Percentiles rank a stretch among this genome's conserved stretches.
phyloP scores from a whole-genome alignment of 805 yeast species.

The Starmerella cellae region DNA sequence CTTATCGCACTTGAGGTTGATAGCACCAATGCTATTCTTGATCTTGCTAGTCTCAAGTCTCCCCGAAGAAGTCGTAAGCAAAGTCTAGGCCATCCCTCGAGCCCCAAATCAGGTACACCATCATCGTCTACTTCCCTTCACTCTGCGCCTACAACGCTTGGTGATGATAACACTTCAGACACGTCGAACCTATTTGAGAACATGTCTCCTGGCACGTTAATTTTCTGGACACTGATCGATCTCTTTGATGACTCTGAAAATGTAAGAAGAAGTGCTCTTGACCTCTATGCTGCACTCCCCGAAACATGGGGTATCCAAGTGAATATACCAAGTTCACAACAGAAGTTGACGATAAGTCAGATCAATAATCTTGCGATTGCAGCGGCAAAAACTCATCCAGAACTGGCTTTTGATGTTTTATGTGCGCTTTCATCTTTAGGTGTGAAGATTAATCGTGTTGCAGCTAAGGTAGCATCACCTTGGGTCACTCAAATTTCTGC shows the following conservation, averaged over 20 bases:
- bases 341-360: conserved; percentile 1
- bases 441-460: not conserved
- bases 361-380: conserved; percentile 1
- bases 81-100: too few species aligned
- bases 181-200: not conserved
- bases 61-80: not conserved
- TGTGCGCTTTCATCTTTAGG: not conserved
- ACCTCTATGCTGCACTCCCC: conserved; percentile 9
- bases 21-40: not conserved
- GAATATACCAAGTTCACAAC: conserved; percentile 4
- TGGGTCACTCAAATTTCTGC: conserved; percentile 5
- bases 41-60: not conserved
- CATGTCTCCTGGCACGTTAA: conserved; percentile 7
- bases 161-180: not conserved
- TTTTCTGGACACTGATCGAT: conserved; percentile 9
- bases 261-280: conserved; percentile 7
- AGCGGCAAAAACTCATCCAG: conserved; percentile 9
- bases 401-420: conserved; percentile 4
- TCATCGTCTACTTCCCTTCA: not conserved
- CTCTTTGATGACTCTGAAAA: not conserved
- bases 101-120: not conserved
- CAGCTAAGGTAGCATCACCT: conserved; percentile 8
- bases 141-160: not conserved
- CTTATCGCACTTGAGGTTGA: not conserved
- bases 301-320: conserved; percentile 5